A percentile compares a stretch with the other conserved stretches of the same genome.
phyloP scores from a whole-genome alignment of 345 rosid genomes.

The Populus ilicifolia region DNA sequence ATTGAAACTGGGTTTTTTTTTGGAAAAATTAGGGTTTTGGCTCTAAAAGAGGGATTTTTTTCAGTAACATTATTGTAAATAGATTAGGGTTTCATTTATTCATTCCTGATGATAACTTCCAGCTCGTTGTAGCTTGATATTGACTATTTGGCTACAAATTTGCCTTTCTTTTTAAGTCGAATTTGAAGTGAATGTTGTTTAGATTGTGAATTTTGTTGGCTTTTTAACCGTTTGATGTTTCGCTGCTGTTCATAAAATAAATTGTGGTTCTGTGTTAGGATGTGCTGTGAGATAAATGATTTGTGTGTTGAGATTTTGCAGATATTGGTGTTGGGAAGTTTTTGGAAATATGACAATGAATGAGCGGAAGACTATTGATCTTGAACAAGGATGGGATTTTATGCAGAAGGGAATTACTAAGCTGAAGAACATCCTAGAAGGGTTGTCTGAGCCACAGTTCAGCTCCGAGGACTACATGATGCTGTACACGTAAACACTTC shows the following conservation, averaged over 20 bases:
- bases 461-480: conserved; percentile 39
- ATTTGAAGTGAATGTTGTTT: not conserved
- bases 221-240: not conserved
- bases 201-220: not conserved
- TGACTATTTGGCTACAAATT: not conserved
- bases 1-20: not conserved
- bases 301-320: not conserved
- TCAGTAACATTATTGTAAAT: not conserved
- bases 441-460: conserved; percentile 32
- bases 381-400: conserved; percentile 87
- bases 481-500: conserved; percentile 31
- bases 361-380: conserved; percentile 71
- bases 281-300: not conserved
- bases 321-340: conserved; percentile 6
- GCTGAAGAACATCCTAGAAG: conserved; percentile 71
- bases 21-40: conserved; percentile 4
- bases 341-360: conserved; percentile 37
- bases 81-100: not conserved
- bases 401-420: conserved; percentile 81
- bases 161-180: not conserved
- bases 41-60: not conserved
- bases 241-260: not conserved
- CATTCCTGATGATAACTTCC: not conserved
- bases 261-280: not conserved
- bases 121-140: not conserved